Conservation (phyloP, 805 yeast genomes). For the Candida qinlingensis region DNA sequence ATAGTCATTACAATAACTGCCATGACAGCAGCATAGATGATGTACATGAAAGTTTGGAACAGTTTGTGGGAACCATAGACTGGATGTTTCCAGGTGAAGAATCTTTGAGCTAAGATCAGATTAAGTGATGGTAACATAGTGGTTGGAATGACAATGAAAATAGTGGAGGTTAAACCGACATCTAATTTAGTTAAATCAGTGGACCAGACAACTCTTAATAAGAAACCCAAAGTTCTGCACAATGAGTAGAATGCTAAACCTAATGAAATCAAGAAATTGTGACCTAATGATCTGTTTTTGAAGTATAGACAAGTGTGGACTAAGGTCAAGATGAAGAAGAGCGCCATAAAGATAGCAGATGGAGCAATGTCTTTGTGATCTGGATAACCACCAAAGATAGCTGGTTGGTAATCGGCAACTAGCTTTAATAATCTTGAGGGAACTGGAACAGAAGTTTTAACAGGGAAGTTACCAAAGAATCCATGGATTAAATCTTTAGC, state of each 20-base stretch:
- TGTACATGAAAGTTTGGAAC: conserved; percentile 45
- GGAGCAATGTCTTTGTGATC: conserved; percentile 49
- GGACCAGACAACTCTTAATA: conserved; percentile 56
- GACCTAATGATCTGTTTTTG: conserved; percentile 48
- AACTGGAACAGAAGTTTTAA: conserved; percentile 3
- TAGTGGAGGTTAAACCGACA: conserved; percentile 51
- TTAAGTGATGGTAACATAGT: conserved; percentile 53
- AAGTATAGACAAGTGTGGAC: conserved; percentile 42
- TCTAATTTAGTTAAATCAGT: conserved; percentile 37
- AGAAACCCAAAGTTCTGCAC: conserved; percentile 54
- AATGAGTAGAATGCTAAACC: conserved; percentile 51
- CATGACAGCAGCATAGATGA: conserved; percentile 47
- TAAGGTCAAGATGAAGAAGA: conserved; percentile 43
- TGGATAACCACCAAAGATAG: conserved; percentile 65
- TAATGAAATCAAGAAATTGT: conserved; percentile 49
- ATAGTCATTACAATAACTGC: conserved; percentile 62
- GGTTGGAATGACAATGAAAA: conserved; percentile 54
- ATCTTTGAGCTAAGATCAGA: conserved; percentile 63
- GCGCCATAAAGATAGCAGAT: conserved; percentile 48
- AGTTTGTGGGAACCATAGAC: conserved; percentile 49
- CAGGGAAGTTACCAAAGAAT: conserved; percentile 13
- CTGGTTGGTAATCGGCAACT: conserved; percentile 33
- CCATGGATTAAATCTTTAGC: conserved; percentile 17
- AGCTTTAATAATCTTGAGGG: conserved; percentile 16
- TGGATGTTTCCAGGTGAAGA: conserved; percentile 77